phyloP scores from a whole-genome alignment of 306 rosid genomes.

The Prinsepia uniflora region DNA sequence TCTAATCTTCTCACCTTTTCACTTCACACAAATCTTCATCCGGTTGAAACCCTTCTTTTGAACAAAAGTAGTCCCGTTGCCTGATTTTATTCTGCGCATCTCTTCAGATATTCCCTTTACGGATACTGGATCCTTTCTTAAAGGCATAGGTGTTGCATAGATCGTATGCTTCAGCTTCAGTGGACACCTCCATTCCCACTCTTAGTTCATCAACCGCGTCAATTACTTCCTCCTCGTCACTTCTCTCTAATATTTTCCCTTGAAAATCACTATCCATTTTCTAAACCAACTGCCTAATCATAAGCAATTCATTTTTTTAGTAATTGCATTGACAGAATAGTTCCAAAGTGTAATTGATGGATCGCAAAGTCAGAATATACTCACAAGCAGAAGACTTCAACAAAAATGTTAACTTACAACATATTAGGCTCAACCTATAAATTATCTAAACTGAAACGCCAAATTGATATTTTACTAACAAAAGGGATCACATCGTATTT shows the following conservation, averaged over 20 bases:
- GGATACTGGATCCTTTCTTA: constrained; percentile 9
- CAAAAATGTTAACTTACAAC: not conserved
- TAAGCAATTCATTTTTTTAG: not conserved
- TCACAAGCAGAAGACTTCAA: not conserved
- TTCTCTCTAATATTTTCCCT: not conserved
- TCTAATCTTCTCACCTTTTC: constrained; percentile 12
- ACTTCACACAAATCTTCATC: constrained; percentile 12
- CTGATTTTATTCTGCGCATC: constrained; percentile 7
- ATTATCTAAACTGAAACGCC: not conserved
- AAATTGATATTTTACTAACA: not conserved
- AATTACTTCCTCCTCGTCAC: not conserved
- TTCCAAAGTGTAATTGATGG: not conserved
- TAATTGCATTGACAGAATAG: not conserved
- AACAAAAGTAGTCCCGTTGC: constrained; percentile 8
- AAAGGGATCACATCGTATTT: not conserved
- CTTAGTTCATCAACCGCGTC: not conserved
- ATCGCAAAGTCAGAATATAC: not conserved
- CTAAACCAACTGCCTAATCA: constrained; percentile 2
- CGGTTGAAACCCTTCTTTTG: constrained; percentile 13
- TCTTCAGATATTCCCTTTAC: constrained; percentile 12
- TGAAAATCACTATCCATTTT: not conserved
- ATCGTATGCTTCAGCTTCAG: constrained; percentile 9
- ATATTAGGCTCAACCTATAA: not conserved
- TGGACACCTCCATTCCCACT: not conserved
- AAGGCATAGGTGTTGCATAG: constrained; percentile 7